Evolutionary conservation across 2,329 filamentous ascomycete species (phyloP).

Genomic region (Rachicladosporium sp.): DNA sequence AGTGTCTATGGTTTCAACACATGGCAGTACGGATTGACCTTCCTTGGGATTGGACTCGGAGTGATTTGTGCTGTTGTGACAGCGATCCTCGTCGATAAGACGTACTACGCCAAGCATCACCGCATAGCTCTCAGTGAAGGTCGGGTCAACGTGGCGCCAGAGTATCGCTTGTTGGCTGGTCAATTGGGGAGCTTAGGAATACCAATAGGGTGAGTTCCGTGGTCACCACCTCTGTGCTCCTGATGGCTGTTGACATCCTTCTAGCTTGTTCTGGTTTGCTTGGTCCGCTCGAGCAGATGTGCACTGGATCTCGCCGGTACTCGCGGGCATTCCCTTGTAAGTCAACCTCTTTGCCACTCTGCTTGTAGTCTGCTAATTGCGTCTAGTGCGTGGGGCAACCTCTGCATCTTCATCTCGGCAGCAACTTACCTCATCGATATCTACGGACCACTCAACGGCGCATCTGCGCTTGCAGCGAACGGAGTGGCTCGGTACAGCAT

Average conservation of each 20-base stretch:
- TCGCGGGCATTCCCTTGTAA: slow-evolving; percentile 21
- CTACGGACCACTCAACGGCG: slow-evolving; percentile 43
- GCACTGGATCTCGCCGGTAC: slow-evolving; percentile 28
- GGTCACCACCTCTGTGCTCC: neutral
- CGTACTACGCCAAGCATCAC: slow-evolving; percentile 25
- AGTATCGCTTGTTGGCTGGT: slow-evolving; percentile 24
- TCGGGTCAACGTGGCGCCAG: slow-evolving; percentile 16
- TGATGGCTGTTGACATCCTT: too few relatives aligned
- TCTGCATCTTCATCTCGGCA: slow-evolving; percentile 22
- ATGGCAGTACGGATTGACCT: slow-evolving; percentile 66
- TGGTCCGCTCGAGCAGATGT: slow-evolving; percentile 24
- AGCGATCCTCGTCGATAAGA: slow-evolving; percentile 24
- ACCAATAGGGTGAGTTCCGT: slow-evolving; percentile 16
- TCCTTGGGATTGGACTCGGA: slow-evolving; percentile 57
- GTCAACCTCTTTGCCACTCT: too few relatives aligned
- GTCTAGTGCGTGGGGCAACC: slow-evolving; percentile 15
- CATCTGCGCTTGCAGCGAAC: slow-evolving; percentile 49
- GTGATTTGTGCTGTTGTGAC: slow-evolving; percentile 45
- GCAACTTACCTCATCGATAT: slow-evolving; percentile 42
- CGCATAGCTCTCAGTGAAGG: slow-evolving; percentile 18
- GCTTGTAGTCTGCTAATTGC: too few relatives aligned
- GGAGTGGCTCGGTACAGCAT: slow-evolving; percentile 44
- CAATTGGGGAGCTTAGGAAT: slow-evolving; percentile 25
- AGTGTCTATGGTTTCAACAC: slow-evolving; percentile 62
- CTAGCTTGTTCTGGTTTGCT: slow-evolving; percentile 27